Evolutionary conservation across 1,139 yeast genomes (phyloP).

Genomic region (Nematodospora anomalae): DNA sequence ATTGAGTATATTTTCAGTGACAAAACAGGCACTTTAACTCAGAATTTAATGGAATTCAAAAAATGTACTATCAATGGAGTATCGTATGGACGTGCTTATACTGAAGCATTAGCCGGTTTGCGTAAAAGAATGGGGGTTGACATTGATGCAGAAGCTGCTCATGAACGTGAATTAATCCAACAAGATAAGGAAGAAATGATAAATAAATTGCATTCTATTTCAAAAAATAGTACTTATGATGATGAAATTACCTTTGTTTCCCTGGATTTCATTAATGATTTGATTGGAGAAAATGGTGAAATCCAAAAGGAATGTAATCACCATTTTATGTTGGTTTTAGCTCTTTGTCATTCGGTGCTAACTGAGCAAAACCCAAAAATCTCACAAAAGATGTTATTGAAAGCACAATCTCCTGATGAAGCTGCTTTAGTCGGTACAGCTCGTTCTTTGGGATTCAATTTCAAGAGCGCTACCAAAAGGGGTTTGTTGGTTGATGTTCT

Average conservation of each 20-base stretch:
- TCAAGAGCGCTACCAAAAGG: slow-evolving; percentile 46
- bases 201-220: slow-evolving; percentile 21
- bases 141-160: slow-evolving; percentile 46
- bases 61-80: slow-evolving; percentile 58
- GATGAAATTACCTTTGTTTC: slow-evolving; percentile 52
- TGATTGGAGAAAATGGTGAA: slow-evolving; percentile 28
- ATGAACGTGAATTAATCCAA: slow-evolving; percentile 39
- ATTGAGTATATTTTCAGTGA: slow-evolving; percentile 62
- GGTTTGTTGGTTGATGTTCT: slow-evolving; percentile 45
- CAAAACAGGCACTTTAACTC: slow-evolving; percentile 62
- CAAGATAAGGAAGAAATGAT: slow-evolving; percentile 43
- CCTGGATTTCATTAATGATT: slow-evolving; percentile 42
- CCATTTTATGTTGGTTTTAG: slow-evolving; percentile 53
- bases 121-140: slow-evolving; percentile 56
- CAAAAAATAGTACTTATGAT: slow-evolving; percentile 27
- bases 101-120: slow-evolving; percentile 61
- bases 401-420: slow-evolving; percentile 68
- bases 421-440: slow-evolving; percentile 65
- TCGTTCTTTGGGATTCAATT: slow-evolving; percentile 53
- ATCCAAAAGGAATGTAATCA: slow-evolving; percentile 40
- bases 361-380: slow-evolving; percentile 46
- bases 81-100: slow-evolving; percentile 59
- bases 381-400: slow-evolving; percentile 38
- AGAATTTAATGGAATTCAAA: slow-evolving; percentile 61
- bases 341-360: slow-evolving; percentile 61